Conservation (phyloP, 2,329 filamentous ascomycete species). For the Cadophora sp. region DNA sequence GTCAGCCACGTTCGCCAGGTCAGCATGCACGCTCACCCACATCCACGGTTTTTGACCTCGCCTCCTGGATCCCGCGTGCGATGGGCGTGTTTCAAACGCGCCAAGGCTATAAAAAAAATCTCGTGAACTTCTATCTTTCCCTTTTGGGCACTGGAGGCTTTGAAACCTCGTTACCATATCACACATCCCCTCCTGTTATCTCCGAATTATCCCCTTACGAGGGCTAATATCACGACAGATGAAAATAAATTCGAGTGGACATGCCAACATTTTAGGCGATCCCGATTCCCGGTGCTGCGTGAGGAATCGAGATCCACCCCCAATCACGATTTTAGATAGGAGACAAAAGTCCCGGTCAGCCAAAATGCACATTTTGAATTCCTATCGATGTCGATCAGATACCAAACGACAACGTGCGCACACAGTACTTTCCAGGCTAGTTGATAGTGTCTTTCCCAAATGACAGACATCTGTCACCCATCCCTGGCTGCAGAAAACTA, state of each 20-base stretch:
- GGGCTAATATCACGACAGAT: neutral
- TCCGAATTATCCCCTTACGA: slow-evolving; percentile 6
- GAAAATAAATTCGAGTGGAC: neutral
- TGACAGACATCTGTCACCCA: slow-evolving; percentile 7
- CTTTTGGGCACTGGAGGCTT: neutral
- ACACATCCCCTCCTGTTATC: slow-evolving; percentile 1
- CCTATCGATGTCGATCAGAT: neutral
- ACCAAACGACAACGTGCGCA: neutral
- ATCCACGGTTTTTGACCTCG: neutral
- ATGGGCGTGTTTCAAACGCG: slow-evolving; percentile 9
- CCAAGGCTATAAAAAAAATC: slow-evolving; percentile 2
- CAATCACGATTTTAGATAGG: neutral
- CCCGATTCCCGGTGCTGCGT: slow-evolving; percentile 3
- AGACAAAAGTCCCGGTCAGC: neutral
- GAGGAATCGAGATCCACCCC: neutral
- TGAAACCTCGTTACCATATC: neutral
- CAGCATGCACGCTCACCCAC: neutral
- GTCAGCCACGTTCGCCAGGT: neutral
- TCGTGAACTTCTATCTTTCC: neutral
- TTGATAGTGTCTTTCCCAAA: neutral
- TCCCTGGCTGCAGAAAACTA: neutral
- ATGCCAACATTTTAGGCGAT: neutral
- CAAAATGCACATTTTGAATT: neutral
- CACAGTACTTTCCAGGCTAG: neutral
- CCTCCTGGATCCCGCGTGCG: slow-evolving; percentile 1